A percentile compares a stretch with the other conserved stretches of the same genome.
phyloP scores from a whole-genome alignment of 805 yeast genomes.

The Starmera caribaea region DNA sequence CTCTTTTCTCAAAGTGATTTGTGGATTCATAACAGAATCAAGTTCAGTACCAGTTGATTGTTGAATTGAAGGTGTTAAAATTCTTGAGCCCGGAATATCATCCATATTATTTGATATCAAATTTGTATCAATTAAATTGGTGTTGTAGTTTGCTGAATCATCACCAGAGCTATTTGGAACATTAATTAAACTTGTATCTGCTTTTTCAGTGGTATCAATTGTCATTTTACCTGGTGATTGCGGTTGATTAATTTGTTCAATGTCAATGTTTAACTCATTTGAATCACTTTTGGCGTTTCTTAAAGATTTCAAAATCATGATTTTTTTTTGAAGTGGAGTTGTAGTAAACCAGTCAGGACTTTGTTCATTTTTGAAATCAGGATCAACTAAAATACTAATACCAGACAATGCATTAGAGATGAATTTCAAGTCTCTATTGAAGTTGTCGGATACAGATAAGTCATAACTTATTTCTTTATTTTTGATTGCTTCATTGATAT shows the following conservation, averaged over 20 bases:
- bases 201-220: no score
- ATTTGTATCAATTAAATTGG: no score
- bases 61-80: conserved; percentile 19
- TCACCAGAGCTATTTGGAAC: no score
- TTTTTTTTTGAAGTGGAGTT: conserved; percentile 15
- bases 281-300: conserved; percentile 25
- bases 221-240: conserved; percentile 18
- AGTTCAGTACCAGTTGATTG: conserved; percentile 18
- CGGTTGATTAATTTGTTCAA: conserved; percentile 19
- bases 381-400: conserved; percentile 61
- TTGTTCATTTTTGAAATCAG: conserved; percentile 37
- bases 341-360: conserved; percentile 4
- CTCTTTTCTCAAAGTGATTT: conserved; percentile 46
- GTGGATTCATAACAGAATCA: conserved; percentile 42
- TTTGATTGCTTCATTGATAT: conserved; percentile 29
- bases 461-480: conserved; percentile 12
- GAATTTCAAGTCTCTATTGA: conserved; percentile 45
- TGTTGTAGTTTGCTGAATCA: no score
- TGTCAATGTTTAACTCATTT: conserved; percentile 27
- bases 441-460: conserved; percentile 36
- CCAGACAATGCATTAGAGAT: conserved; percentile 61
- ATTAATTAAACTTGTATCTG: no score
- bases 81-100: conserved; percentile 24
- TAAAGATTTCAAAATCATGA: conserved; percentile 25
- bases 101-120: conserved; percentile 34